Evolutionary conservation across 2,329 filamentous ascomycete genomes (phyloP).

Genomic region (Aspergillus sp.): DNA sequence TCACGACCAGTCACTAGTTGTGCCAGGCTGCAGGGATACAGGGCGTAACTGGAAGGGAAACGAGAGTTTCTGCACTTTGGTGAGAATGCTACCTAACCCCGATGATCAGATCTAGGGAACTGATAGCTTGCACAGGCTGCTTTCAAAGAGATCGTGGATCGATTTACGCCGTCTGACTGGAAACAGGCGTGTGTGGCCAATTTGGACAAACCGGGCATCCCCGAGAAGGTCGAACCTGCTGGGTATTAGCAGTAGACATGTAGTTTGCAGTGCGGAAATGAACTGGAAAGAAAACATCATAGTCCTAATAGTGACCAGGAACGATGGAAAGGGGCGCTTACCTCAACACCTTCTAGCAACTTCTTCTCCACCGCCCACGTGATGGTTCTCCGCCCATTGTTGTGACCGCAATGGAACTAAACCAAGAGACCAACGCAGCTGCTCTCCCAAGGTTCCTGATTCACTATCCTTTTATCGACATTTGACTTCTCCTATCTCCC

Average conservation of each 20-base stretch:
- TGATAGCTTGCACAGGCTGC: neutral
- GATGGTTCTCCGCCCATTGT: constrained; percentile 26
- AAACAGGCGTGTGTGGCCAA: neutral
- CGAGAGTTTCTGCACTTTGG: neutral
- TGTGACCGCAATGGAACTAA: constrained; percentile 19
- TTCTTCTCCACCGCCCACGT: constrained; percentile 34
- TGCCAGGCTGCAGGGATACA: neutral
- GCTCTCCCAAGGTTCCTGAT: neutral
- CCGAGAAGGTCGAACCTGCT: neutral
- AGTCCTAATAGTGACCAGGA: too few relatives aligned
- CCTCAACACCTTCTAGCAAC: constrained; percentile 23
- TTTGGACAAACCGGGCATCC: neutral
- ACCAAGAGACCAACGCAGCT: constrained; percentile 6
- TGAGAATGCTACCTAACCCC: neutral
- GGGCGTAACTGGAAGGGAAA: constrained; percentile 1
- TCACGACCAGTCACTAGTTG: neutral
- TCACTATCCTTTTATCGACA: neutral
- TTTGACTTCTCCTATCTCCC: neutral
- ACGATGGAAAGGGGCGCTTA: neutral
- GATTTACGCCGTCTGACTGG: constrained; percentile 3
- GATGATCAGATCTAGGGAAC: neutral
- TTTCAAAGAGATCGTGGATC: constrained; percentile 2
- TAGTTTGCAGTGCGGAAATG: too few relatives aligned
- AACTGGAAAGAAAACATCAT: too few relatives aligned
- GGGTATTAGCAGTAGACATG: neutral